Base-by-base conservation (phyloP, 2,329 filamentous ascomycete species). In the Paraconiothyrium sp. region DNA sequence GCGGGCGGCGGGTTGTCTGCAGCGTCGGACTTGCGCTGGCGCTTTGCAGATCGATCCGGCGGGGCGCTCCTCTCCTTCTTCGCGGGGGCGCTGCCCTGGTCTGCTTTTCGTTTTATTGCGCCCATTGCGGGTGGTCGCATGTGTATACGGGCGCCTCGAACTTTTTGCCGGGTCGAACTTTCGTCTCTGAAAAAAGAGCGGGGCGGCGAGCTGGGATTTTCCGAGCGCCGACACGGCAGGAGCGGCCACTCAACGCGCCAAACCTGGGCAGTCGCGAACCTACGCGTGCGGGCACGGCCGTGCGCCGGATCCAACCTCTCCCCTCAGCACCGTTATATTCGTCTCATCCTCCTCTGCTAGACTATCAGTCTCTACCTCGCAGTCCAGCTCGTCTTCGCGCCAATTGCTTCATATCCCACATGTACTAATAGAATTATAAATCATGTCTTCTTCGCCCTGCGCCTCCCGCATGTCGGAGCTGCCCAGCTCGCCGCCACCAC, bases 101-200 rank as follows among this genome's bases (percentile, higher is more conserved):
- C 80, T 59, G 82, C 82, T 65, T 82, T 83, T 59, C 82, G 73
- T 72, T 84, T 84, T 14, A 79, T 70, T 32, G 80, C 75, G 63
- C 79, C 80, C 82, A 84, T 84, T 50, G 59, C 64, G 63, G 52
- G 47, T 48, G 57, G 52, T 47, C 43, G 16, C 43, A 50, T 22
- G 59, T 58, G 48, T 61, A 57, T 59, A 46, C 5, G 6, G 58
- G 37, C 58, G 59, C 61, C 44, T 52, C 34, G 54, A 43, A 57
- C 57, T 62, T 61, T 67, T 59, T 56, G 24, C 35, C 8, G 11
- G 14, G 52, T 44, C 43, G 37, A 39, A 46, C 32, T 14, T 61
- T 60, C 62, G 16, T 35, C 46, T 52, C 37, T 57, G 49, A 67
- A 69, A 67, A 66, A 67, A 59, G 57, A 63, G 68, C 62, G 70